These are phyloP conservation scores for Russula foetens DNA, from an alignment of 768 basidiomycete species.

Conservation along the genomic window DNA sequence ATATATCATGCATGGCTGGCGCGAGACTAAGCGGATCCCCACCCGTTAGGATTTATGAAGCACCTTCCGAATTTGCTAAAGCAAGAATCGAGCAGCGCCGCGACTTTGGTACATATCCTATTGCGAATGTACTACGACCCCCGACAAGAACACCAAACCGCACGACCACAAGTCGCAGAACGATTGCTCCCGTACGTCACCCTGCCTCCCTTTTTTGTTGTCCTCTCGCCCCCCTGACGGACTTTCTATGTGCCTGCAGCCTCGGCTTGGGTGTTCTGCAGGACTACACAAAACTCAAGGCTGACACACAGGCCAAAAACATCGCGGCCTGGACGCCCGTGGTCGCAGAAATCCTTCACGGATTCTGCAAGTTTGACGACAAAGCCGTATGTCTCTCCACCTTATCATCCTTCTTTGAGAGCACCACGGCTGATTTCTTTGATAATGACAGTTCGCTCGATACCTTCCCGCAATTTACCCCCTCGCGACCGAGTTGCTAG, in stretches of 20 bases:
- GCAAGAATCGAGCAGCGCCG: constrained; percentile 95
- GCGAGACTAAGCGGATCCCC: background rate
- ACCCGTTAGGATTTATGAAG: constrained; percentile 90
- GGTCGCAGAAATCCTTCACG: constrained; percentile 87
- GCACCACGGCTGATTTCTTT: background rate
- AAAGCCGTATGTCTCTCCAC: constrained; percentile 58
- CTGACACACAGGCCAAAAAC: constrained; percentile 90
- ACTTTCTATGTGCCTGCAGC: constrained; percentile 33
- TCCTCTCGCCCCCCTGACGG: constrained; percentile 8
- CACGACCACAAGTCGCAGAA: constrained; percentile 71
- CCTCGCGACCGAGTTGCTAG: constrained; percentile 74
- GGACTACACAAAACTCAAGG: constrained; percentile 83
- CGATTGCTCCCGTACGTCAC: constrained; percentile 54
- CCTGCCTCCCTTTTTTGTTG: too few relatives aligned
- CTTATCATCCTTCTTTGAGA: background rate
- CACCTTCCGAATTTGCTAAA: constrained; percentile 95
- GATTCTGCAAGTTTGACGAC: constrained; percentile 84
- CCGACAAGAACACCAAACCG: constrained; percentile 78
- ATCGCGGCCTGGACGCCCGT: constrained; percentile 99
- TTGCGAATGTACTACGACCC: constrained; percentile 91
- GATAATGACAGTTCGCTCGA: constrained; percentile 57
- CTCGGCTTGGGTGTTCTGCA: constrained; percentile 81
- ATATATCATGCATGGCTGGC: background rate
- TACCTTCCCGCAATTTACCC: constrained; percentile 92
- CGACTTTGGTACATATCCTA: constrained; percentile 87